These are phyloP conservation scores for Fusarium illudens DNA, from an alignment of 2,329 filamentous ascomycete genomes.

Conservation along the genomic window DNA sequence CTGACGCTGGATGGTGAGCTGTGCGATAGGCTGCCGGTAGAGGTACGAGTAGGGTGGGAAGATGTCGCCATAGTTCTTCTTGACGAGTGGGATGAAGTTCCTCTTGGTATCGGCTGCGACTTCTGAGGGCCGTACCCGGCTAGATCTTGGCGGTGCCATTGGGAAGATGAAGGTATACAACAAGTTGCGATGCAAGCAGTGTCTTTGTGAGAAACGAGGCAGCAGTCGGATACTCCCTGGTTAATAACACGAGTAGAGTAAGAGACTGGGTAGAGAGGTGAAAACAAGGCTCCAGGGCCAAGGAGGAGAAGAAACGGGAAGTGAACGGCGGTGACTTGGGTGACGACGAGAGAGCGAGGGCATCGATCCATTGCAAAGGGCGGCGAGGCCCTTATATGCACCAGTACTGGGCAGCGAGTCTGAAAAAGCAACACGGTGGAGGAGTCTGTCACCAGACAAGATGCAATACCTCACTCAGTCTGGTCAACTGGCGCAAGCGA, in stretches of 20 bases:
- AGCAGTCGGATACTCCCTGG: slow-evolving; percentile 3
- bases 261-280: background rate
- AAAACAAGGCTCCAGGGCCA: background rate
- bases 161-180: slow-evolving; percentile 2
- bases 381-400: slow-evolving; percentile 39
- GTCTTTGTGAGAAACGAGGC: background rate
- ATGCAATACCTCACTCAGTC: slow-evolving; percentile 32
- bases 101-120: slow-evolving; percentile 78
- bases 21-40: slow-evolving; percentile 59
- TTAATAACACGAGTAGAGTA: slow-evolving; percentile 10
- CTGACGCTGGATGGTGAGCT: slow-evolving; percentile 53
- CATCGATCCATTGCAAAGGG: slow-evolving; percentile 28
- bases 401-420: slow-evolving; percentile 32
- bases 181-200: slow-evolving; percentile 4
- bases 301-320: slow-evolving; percentile 7
- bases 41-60: slow-evolving; percentile 69
- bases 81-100: slow-evolving; percentile 72
- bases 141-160: slow-evolving; percentile 48
- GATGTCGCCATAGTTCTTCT: slow-evolving; percentile 60
- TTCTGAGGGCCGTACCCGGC: slow-evolving; percentile 58
- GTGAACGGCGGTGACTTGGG: slow-evolving; percentile 19
- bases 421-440: slow-evolving; percentile 40
- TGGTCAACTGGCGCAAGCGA: slow-evolving; percentile 40
- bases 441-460: slow-evolving; percentile 32
- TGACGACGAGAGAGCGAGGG: slow-evolving; percentile 13